Conservation (phyloP, 257 asterid species). For the Jasminum sambac region DNA sequence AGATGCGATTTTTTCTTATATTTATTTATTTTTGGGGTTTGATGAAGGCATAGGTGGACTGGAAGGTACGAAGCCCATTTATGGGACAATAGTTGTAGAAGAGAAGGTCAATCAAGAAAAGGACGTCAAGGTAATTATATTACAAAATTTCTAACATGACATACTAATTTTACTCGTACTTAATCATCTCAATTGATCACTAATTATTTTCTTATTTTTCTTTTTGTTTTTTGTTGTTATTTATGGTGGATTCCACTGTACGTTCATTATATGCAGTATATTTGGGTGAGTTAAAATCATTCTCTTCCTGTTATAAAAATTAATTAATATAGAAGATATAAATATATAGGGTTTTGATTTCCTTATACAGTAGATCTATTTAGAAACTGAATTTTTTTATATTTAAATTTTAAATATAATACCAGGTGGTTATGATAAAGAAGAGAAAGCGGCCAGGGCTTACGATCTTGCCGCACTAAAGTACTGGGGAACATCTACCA, state of each 20-base stretch:
- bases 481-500: constrained; percentile 95
- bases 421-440: constrained; percentile 98
- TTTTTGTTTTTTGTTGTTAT: not conserved
- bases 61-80: constrained; percentile 95
- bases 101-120: constrained; percentile 92
- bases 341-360: not conserved
- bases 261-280: constrained; percentile 47
- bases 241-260: constrained; percentile 1
- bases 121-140: constrained; percentile 99
- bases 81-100: constrained; percentile 93
- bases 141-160: not conserved
- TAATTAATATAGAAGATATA: not conserved
- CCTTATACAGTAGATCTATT: not conserved
- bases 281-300: constrained; percentile 56
- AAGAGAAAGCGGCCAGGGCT: constrained; percentile 95
- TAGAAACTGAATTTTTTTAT: too few species aligned
- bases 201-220: not conserved
- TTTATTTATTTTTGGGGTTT: not conserved
- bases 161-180: not conserved
- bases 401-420: too few species aligned
- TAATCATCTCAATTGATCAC: not conserved
- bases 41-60: constrained; percentile 85
- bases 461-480: constrained; percentile 90
- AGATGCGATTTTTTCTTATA: too few species aligned
- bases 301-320: too few species aligned